Percentiles rank a stretch among this genome's conserved stretches.
Evolutionary conservation across 208 protist species (phyloP).

Genomic region (Crithidia expoeki): DNA sequence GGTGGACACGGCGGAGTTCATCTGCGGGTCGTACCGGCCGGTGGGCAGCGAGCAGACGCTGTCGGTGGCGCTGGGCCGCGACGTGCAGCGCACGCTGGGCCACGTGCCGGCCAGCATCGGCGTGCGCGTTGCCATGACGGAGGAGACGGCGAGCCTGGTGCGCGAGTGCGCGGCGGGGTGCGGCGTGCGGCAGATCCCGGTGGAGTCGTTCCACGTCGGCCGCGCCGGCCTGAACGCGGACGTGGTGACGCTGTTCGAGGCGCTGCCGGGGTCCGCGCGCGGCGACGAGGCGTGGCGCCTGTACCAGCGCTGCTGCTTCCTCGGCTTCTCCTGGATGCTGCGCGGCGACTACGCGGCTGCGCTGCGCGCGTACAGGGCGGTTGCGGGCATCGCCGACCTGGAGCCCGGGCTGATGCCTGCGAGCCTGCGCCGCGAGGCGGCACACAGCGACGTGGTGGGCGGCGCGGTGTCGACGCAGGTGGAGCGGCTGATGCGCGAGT

Average conservation of each 20-base stretch:
- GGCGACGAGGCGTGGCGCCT: slow-evolving; percentile 29
- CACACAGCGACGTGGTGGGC: slow-evolving; percentile 8
- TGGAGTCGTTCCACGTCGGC: slow-evolving; percentile 1
- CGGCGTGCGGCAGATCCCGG: neutral
- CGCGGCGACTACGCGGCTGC: slow-evolving; percentile 42
- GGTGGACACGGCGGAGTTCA: slow-evolving; percentile 34
- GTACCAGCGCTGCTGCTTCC: slow-evolving; percentile 22
- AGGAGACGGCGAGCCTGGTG: slow-evolving; percentile 50
- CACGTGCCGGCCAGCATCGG: slow-evolving; percentile 32
- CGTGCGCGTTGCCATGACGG: slow-evolving; percentile 39
- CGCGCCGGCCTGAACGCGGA: slow-evolving; percentile 16
- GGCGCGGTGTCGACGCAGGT: slow-evolving; percentile 27
- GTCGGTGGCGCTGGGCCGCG: slow-evolving; percentile 33
- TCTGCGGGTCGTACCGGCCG: slow-evolving; percentile 21
- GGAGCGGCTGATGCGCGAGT: slow-evolving; percentile 30
- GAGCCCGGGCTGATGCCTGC: slow-evolving; percentile 23
- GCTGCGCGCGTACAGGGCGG: slow-evolving; percentile 25
- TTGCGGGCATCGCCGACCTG: slow-evolving; percentile 26
- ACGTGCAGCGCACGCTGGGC: slow-evolving; percentile 36
- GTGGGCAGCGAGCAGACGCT: slow-evolving; percentile 22
- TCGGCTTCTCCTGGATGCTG: slow-evolving; percentile 49
- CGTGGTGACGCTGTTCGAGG: slow-evolving; percentile 37
- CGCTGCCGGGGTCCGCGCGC: slow-evolving; percentile 17
- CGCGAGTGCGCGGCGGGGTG: neutral
- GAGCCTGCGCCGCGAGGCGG: slow-evolving; percentile 23